Percentiles rank a stretch among this genome's conserved stretches.
These are phyloP conservation scores for Abrus pulchellus DNA, from an alignment of 306 rosid species.

Conservation along the genomic window DNA sequence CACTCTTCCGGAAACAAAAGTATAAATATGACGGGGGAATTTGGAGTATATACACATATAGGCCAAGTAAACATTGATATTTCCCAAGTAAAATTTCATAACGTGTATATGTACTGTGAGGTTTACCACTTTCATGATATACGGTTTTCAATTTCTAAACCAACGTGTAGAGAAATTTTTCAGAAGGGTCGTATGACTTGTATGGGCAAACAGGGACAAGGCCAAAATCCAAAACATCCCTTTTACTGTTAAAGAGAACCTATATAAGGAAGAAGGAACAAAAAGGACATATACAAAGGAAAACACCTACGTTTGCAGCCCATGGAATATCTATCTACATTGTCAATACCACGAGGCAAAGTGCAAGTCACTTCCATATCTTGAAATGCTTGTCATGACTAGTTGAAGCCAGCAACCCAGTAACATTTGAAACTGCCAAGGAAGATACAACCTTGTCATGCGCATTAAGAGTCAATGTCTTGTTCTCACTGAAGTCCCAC, in stretches of 20 bases:
- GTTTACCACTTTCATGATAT: conserved; percentile 39
- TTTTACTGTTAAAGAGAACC: conserved; percentile 8
- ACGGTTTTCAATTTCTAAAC: conserved; percentile 33
- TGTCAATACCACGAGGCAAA: background rate
- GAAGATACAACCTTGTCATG: conserved; percentile 73
- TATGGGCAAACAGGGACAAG: conserved; percentile 46
- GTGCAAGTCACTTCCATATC: conserved; percentile 71
- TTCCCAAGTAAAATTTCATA: background rate
- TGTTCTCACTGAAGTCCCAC: conserved; percentile 72
- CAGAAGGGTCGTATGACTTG: conserved; percentile 5
- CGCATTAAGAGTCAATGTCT: conserved; percentile 60
- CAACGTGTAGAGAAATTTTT: conserved; percentile 19
- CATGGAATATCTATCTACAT: conserved; percentile 26
- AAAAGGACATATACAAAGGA: conserved; percentile 32
- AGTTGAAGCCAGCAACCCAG: conserved; percentile 77
- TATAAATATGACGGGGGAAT: background rate
- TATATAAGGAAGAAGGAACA: conserved; percentile 33
- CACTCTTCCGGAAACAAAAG: background rate
- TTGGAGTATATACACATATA: no score
- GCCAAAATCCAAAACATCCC: conserved; percentile 41
- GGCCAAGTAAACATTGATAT: background rate
- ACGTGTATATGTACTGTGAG: background rate
- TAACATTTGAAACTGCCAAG: conserved; percentile 65
- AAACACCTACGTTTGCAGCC: conserved; percentile 6
- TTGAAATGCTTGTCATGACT: conserved; percentile 76